Evolutionary conservation across 192 early-diverging fungal genomes (phyloP).

Genomic region (Powellomyces hirtus): DNA sequence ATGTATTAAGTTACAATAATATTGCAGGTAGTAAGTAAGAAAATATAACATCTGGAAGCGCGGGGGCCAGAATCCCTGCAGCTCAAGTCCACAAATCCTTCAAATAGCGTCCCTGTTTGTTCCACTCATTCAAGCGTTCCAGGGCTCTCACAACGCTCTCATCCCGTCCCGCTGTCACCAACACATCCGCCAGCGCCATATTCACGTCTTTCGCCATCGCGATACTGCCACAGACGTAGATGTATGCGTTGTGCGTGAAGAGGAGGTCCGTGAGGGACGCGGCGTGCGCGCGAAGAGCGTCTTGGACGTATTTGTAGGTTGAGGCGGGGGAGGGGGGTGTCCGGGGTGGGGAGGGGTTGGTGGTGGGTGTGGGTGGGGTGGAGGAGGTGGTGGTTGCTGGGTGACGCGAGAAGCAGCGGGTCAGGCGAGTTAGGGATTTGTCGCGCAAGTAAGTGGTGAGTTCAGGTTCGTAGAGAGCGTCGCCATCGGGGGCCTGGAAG

Average conservation of each 20-base stretch:
- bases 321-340: conserved; percentile 23
- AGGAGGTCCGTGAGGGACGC: conserved; percentile 31
- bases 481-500: conserved; percentile 56
- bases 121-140: conserved; percentile 61
- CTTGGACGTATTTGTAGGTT: conserved; percentile 77
- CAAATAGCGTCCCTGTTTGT: conserved; percentile 63
- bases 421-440: conserved; percentile 57
- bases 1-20: too few species aligned
- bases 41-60: too few species aligned
- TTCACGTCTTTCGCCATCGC: conserved; percentile 90
- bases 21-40: too few species aligned
- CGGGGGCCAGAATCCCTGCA: too few species aligned
- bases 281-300: conserved; percentile 59
- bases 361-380: conserved; percentile 32
- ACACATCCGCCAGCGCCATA: conserved; percentile 66
- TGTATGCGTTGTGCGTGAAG: not conserved
- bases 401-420: conserved; percentile 67
- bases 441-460: conserved; percentile 46
- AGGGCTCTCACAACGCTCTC: conserved; percentile 44
- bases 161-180: conserved; percentile 49
- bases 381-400: not conserved
- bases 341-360: too few species aligned
- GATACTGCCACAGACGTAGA: conserved; percentile 56
- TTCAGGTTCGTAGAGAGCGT: conserved; percentile 67
- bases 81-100: conserved; percentile 50